Base-by-base conservation (phyloP, 345 rosid species). In the Firmiana major region DNA sequence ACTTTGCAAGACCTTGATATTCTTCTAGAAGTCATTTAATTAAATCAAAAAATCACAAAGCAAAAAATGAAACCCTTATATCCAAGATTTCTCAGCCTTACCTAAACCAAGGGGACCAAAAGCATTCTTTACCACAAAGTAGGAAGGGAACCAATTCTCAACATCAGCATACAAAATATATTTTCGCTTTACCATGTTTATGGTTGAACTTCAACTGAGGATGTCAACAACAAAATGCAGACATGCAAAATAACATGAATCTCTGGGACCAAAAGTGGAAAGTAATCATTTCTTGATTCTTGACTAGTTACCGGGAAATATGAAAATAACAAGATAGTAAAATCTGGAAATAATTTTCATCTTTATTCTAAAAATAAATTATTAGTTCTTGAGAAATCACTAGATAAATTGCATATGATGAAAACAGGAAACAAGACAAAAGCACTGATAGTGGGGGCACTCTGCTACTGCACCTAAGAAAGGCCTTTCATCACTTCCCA, bases 61-160 rank as follows among this genome's bases (percentile, higher is more conserved):
- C 31, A 70, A 49, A 48, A 70, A 70, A 21, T 48, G n/a, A 19
- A 63, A 38, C 58, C 40, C 62, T 19, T n/a, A 16, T 43, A 53
- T 71, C 42, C 68, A 63, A 62, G 76, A 71, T 54, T 19, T 24
- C 72, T 46, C 11, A 9, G 76, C 83, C 59, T 66, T 54, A 62
- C 28, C 22, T 67, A 70, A 49, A 73, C 71, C 38, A 49, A 63
- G 68, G 34, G 57, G 71, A 73, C 26, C 40, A 60, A 22, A 74
- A 65, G 77, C 78, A 83, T 87, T 80, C 86, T 81, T 71, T 53
- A 68, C 78, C 78, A 74, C 19, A 48, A 80, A 70, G 77, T 42
- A 24, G 58, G 53, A 49, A 74, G 55, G 40, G 79, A 70, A 79
- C 74, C 55, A 46, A 45, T 77, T 75, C 76, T 24, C 31, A 1